These are phyloP conservation scores for Tetracladium setigerum DNA, from an alignment of 495 filamentous ascomycete genomes.

Conservation along the genomic window DNA sequence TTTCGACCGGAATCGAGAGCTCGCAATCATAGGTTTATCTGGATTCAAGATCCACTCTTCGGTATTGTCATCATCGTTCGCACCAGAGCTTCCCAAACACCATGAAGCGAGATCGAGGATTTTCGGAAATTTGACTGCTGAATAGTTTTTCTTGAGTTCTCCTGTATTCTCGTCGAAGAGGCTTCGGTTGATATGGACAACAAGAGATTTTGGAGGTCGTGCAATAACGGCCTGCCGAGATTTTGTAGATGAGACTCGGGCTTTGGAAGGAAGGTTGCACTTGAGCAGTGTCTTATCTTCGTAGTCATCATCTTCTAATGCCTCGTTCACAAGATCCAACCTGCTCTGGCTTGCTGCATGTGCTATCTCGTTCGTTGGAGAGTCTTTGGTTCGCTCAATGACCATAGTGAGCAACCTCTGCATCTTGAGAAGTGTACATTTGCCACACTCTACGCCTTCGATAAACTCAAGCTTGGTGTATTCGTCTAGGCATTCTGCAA, in stretches of 20 bases:
- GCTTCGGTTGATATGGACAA: slow-evolving; percentile 85
- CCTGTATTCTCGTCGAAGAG: slow-evolving; percentile 79
- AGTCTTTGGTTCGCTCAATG: slow-evolving; percentile 19
- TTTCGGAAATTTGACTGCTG: slow-evolving; percentile 66
- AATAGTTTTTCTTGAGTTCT: slow-evolving; percentile 71
- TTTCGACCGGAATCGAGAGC: slow-evolving; percentile 24
- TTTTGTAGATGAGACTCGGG: slow-evolving; percentile 65
- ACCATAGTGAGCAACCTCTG: slow-evolving; percentile 30
- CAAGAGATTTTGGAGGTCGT: slow-evolving; percentile 68
- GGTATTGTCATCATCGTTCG: slow-evolving; percentile 20
- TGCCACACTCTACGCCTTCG: slow-evolving; percentile 81
- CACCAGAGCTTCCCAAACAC: slow-evolving; percentile 53
- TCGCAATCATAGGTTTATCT: slow-evolving; percentile 59
- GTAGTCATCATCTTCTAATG: slow-evolving; percentile 73
- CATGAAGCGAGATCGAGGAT: slow-evolving; percentile 67
- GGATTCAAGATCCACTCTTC: slow-evolving; percentile 66
- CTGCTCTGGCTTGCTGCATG: slow-evolving; percentile 29
- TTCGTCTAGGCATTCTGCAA: slow-evolving; percentile 73
- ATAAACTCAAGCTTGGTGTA: slow-evolving; percentile 82
- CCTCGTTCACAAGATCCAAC: slow-evolving; percentile 54
- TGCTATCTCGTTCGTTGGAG: slow-evolving; percentile 8
- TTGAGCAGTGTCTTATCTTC: slow-evolving; percentile 65
- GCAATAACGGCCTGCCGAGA: slow-evolving; percentile 83
- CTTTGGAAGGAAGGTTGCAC: slow-evolving; percentile 65
- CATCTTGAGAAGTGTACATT: slow-evolving; percentile 67